These are phyloP conservation scores for Discostella pseudostelligera DNA, from an alignment of 108 stramenopile genomes.

Conservation along the genomic window DNA sequence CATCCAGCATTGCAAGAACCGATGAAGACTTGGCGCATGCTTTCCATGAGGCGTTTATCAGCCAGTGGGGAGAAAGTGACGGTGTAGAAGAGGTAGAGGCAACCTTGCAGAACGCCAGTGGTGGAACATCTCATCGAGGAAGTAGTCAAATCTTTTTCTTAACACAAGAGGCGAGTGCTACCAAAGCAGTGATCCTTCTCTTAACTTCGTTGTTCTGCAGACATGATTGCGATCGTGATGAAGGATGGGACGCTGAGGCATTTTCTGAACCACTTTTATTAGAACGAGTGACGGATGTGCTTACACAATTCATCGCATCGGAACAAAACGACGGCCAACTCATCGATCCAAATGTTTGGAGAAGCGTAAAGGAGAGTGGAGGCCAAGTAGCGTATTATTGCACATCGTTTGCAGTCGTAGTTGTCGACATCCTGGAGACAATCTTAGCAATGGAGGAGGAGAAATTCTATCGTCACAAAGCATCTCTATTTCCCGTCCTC, in stretches of 20 bases:
- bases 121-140: slow-evolving; percentile 57
- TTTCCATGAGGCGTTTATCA: slow-evolving; percentile 79
- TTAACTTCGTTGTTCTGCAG: slow-evolving; percentile 57
- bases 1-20: slow-evolving; percentile 52
- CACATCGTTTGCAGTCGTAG: slow-evolving; percentile 78
- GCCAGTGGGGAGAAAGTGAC: slow-evolving; percentile 77
- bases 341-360: slow-evolving; percentile 80
- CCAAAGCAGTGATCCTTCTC: slow-evolving; percentile 60
- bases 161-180: slow-evolving; percentile 84
- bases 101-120: slow-evolving; percentile 48
- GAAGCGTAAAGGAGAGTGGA: slow-evolving; percentile 68
- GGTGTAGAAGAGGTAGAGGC: slow-evolving; percentile 74
- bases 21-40: slow-evolving; percentile 68
- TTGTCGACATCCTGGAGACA: slow-evolving; percentile 62
- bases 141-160: slow-evolving; percentile 86
- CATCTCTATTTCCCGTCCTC: slow-evolving; percentile 61
- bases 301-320: slow-evolving; percentile 65
- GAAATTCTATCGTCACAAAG: slow-evolving; percentile 58
- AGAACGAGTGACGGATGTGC: slow-evolving; percentile 58
- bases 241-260: slow-evolving; percentile 50
- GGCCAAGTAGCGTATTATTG: slow-evolving; percentile 82
- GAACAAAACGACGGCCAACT: slow-evolving; percentile 64
- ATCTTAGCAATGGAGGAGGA: slow-evolving; percentile 53
- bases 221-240: slow-evolving; percentile 9
- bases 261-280: slow-evolving; percentile 72